Base-by-base conservation (phyloP, 257 asterid species). In the Nyctanthes arbortristis region DNA sequence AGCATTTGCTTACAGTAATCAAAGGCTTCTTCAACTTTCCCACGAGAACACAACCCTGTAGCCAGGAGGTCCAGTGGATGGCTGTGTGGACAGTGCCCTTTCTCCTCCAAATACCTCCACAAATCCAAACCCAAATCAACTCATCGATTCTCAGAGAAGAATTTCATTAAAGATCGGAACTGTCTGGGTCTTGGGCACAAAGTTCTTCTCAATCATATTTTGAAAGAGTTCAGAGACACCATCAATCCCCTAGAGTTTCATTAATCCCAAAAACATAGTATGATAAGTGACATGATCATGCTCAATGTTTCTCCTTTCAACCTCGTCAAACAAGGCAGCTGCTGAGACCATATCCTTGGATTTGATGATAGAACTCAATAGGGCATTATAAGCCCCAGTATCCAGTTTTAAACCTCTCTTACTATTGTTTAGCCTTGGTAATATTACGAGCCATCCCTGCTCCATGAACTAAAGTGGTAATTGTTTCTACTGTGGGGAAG, bases 401-500 rank as follows among this genome's bases (percentile, higher is more conserved):
- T 93, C 98, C 4, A 83, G 87, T 63, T 47, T 54, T 30, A 93
- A 75, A 43, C 75, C 68, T 74, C 97, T 79, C 66, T 24, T 68
- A 93, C 71, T 89, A 79, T 47, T 82, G 70, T 66, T 72, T 78
- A 10, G 97, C 96, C 86, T 80, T 89, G 20, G 79, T 20, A 66
- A 78, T 61, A 79, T 91, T 91, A 60, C 84, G 82, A 75, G 81
- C 93, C 72, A 93, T 36, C 61, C 98, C 98, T 12, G 97, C 98
- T 69, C 98, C 96, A 69, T 93, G 96, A 69, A 91, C 89, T 71
- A 93, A 76, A 9, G 97, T 91, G 55, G 97, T 88, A 49, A 91
- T 83, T 12, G 96, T 91, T 69, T 93, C 83, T 20, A 88, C 27
- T 8, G 97, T 82, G 57, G 98, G 90, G 28, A 56, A 35, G 72